Conservation (phyloP, 257 asterid species). For the Solanum tacnaense region DNA sequence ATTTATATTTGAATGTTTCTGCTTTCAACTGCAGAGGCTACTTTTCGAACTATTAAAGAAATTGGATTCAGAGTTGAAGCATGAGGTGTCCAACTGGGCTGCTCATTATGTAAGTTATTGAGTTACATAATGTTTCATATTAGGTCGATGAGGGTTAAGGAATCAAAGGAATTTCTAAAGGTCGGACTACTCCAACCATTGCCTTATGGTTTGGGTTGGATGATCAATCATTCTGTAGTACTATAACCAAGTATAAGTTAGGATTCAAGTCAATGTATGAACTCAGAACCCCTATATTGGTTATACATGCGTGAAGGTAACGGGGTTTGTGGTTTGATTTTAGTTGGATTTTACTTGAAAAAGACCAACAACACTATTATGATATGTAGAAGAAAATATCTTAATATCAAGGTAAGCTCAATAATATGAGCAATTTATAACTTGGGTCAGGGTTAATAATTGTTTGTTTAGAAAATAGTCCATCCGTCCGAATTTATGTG, state of each 20-base stretch:
- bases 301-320: neutral
- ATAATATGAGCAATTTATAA: neutral
- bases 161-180: neutral
- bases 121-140: neutral
- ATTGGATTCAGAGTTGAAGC: slow-evolving; percentile 89
- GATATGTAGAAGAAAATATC: neutral
- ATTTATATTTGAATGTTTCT: neutral
- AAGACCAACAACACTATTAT: neutral
- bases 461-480: neutral
- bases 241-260: neutral
- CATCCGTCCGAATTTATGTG: neutral
- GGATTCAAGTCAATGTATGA: neutral
- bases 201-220: neutral
- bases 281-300: neutral
- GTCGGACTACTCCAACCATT: neutral
- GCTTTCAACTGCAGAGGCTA: slow-evolving; percentile 54
- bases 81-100: slow-evolving; percentile 84
- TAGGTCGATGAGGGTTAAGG: neutral
- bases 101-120: slow-evolving; percentile 76
- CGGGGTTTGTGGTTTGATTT: neutral
- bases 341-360: neutral
- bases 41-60: slow-evolving; percentile 77
- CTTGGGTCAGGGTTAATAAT: neutral
- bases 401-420: neutral
- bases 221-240: neutral